These are phyloP conservation scores for Poa annua DNA, from an alignment of 176 grass and related monocot genomes.

Conservation along the genomic window DNA sequence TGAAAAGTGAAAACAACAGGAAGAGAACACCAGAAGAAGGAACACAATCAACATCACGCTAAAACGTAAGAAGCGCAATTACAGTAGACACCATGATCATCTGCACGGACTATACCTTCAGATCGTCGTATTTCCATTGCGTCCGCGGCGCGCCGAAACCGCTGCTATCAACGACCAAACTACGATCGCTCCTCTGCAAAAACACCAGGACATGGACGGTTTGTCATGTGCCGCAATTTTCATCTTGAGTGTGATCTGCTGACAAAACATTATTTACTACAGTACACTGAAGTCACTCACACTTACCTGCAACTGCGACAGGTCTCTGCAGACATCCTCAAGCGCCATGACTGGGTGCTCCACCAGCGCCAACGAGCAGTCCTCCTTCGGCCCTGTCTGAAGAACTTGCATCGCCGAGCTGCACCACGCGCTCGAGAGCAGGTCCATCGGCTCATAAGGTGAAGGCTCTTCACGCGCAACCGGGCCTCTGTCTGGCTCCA, in stretches of 20 bases:
- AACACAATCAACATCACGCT: neutral
- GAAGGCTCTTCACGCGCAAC: slow-evolving; percentile 37
- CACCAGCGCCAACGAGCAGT: slow-evolving; percentile 63
- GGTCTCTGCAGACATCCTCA: slow-evolving; percentile 27
- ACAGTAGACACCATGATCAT: slow-evolving; percentile 1
- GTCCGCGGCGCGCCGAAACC: slow-evolving; percentile 47
- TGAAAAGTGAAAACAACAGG: slow-evolving; percentile 52
- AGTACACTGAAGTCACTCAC: slow-evolving; percentile 3
- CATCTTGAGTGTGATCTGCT: neutral
- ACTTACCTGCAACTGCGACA: slow-evolving; percentile 54
- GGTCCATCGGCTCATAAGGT: slow-evolving; percentile 51
- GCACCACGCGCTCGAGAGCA: slow-evolving; percentile 85
- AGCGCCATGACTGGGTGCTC: slow-evolving; percentile 65
- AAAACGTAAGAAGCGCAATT: neutral
- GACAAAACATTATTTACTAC: slow-evolving; percentile 38
- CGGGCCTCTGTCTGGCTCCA: slow-evolving; percentile 53
- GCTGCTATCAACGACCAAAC: slow-evolving; percentile 58
- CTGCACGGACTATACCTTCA: slow-evolving; percentile 59
- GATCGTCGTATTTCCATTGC: slow-evolving; percentile 81
- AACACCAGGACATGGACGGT: neutral
- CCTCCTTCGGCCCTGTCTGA: slow-evolving; percentile 45
- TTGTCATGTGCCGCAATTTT: slow-evolving; percentile 26
- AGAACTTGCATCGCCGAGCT: slow-evolving; percentile 84
- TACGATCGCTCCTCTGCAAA: slow-evolving; percentile 67
- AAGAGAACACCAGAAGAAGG: neutral